These are phyloP conservation scores for Amaranthus cruentus DNA, from an alignment of 148 eudicot species.

Conservation along the genomic window DNA sequence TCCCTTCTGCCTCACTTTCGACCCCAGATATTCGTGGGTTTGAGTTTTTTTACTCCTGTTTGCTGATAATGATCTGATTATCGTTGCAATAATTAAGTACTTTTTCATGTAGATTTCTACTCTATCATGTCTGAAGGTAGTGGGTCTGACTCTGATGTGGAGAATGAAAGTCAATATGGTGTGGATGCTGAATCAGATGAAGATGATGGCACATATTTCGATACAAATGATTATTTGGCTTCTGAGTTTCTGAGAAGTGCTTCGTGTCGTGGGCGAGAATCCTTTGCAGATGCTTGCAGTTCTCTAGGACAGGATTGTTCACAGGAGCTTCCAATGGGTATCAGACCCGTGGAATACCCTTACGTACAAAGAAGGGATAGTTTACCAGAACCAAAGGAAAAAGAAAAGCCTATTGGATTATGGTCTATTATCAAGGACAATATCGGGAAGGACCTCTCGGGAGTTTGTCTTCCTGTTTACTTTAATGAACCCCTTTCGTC, in stretches of 20 bases:
- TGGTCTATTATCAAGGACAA: slow-evolving; percentile 99
- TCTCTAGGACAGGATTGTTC: slow-evolving; percentile 51
- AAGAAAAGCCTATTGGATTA: slow-evolving; percentile 82
- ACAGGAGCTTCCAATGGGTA: slow-evolving; percentile 48
- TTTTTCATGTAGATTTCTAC: slow-evolving; percentile 57
- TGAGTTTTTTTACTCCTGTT: background rate
- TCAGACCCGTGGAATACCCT: slow-evolving; percentile 64
- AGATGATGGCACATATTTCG: slow-evolving; percentile 72
- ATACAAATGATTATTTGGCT: slow-evolving; percentile 79
- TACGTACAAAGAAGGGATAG: slow-evolving; percentile 66
- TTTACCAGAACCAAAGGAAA: slow-evolving; percentile 93
- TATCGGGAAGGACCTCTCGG: slow-evolving; percentile 92
- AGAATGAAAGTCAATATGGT: slow-evolving; percentile 80
- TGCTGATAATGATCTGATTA: background rate
- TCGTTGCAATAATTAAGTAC: background rate
- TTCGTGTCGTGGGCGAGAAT: slow-evolving; percentile 76
- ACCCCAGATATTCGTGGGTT: background rate
- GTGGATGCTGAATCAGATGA: slow-evolving; percentile 76
- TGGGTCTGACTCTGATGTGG: slow-evolving; percentile 77
- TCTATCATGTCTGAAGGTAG: slow-evolving; percentile 96
- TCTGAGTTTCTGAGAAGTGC: slow-evolving; percentile 82
- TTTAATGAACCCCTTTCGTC: slow-evolving; percentile 95
- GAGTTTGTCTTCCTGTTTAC: slow-evolving; percentile 97
- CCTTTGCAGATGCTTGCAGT: slow-evolving; percentile 47
- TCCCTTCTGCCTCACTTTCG: slow-evolving; percentile 3